Conservation (phyloP, 192 early-diverging fungal species). For the Entophlyctis luteolus region DNA sequence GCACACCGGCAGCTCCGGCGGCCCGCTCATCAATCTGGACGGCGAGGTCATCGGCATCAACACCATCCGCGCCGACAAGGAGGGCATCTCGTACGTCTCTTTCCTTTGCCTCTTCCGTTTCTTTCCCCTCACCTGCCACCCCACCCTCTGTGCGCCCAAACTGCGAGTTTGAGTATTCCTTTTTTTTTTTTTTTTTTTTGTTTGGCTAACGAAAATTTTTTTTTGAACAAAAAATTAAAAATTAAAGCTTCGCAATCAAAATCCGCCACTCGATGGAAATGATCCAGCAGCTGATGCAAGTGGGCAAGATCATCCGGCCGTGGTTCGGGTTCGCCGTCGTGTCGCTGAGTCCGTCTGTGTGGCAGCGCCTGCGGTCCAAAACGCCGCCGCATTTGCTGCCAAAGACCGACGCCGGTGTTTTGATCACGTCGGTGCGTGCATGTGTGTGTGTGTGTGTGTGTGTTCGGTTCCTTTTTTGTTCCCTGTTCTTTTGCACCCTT, state of each 20-base stretch:
- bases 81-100: too few species aligned
- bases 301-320: slow-evolving; percentile 41
- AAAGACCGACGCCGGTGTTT: slow-evolving; percentile 28
- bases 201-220: slow-evolving; percentile 3
- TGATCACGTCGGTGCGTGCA: slow-evolving; percentile 36
- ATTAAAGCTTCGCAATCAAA: slow-evolving; percentile 50
- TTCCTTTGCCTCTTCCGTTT: too few species aligned
- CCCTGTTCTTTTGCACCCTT: too few species aligned
- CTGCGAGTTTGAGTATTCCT: too few species aligned
- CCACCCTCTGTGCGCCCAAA: too few species aligned
- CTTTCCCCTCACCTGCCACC: too few species aligned
- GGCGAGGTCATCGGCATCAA: slow-evolving; percentile 46
- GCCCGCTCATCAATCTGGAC: slow-evolving; percentile 48
- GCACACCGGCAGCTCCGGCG: slow-evolving; percentile 47
- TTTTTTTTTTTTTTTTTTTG: slow-evolving; percentile 16
- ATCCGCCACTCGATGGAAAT: slow-evolving; percentile 41
- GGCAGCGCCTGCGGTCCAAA: slow-evolving; percentile 33
- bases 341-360: slow-evolving; percentile 35
- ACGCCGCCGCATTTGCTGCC: slow-evolving; percentile 18
- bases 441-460: not conserved
- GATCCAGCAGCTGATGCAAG: slow-evolving; percentile 39
- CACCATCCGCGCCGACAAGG: not conserved
- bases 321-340: slow-evolving; percentile 46
- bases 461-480: not conserved
- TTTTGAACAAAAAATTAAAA: not conserved